phyloP scores from a whole-genome alignment of 2,329 filamentous ascomycete species.

The Colletotrichum echinochloae region DNA sequence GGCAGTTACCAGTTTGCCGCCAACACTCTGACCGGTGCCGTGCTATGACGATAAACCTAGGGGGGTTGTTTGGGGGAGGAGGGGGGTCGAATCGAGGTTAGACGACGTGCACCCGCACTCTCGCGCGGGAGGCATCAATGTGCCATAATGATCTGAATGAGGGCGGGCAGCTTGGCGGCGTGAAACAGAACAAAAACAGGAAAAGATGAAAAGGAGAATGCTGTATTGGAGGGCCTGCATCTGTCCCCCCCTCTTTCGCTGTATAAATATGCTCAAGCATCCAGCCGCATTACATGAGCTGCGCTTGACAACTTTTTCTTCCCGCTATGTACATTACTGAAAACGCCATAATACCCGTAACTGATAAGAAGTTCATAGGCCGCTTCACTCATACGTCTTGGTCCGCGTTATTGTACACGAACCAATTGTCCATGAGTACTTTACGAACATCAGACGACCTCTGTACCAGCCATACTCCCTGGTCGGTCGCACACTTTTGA shows the following conservation, averaged over 20 bases:
- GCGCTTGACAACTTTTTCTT: constrained; percentile 35
- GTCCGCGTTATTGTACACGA: not conserved
- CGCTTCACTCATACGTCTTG: not conserved
- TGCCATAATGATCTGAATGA: not conserved
- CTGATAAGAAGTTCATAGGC: constrained; percentile 34
- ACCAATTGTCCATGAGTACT: constrained; percentile 10
- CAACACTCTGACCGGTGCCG: constrained; percentile 72
- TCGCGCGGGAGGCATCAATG: not conserved
- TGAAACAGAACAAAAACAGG: not conserved
- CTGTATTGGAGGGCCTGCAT: constrained; percentile 24
- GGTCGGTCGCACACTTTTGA: not conserved
- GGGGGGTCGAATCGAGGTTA: not conserved
- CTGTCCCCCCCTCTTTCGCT: constrained; percentile 5
- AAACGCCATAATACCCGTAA: constrained; percentile 36
- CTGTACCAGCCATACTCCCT: constrained; percentile 7
- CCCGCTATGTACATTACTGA: constrained; percentile 40
- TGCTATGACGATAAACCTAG: not conserved
- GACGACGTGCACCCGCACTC: not conserved
- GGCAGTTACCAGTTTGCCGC: constrained; percentile 92
- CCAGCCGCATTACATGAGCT: constrained; percentile 5
- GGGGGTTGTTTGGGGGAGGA: not conserved
- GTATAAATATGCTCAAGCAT: constrained; percentile 29
- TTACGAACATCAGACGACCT: not conserved
- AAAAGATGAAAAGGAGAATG: not conserved
- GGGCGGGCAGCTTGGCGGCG: not conserved